phyloP scores from a whole-genome alignment of 2,329 filamentous ascomycete genomes.

The Anisogramma anomala region DNA sequence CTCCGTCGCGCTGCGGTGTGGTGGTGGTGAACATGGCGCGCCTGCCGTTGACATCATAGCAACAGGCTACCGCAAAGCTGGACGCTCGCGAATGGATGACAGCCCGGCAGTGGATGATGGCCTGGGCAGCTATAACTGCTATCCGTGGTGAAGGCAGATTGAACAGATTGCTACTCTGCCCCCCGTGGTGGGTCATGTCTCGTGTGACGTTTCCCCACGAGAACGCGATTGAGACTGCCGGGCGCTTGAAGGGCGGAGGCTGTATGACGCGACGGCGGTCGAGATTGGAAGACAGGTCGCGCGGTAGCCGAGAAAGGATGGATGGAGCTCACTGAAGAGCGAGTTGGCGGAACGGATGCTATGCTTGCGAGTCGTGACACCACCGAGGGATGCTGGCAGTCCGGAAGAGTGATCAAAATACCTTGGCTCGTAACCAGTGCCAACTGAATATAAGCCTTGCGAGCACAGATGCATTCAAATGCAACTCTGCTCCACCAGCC shows the following conservation, averaged over 20 bases:
- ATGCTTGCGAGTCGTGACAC: too few relatives aligned
- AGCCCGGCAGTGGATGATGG: not conserved
- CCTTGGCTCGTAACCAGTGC: too few relatives aligned
- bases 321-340: not conserved
- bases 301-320: not conserved
- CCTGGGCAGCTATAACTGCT: not conserved
- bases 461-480: too few relatives aligned
- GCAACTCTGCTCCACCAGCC: too few relatives aligned
- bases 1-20: not conserved
- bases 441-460: too few relatives aligned
- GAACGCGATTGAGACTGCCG: not conserved
- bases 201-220: constrained; percentile 9
- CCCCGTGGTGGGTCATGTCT: constrained; percentile 8
- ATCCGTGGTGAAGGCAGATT: not conserved
- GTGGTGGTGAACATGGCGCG: not conserved
- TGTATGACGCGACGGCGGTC: not conserved
- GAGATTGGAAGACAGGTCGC: not conserved
- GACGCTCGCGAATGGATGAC: not conserved
- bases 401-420: too few relatives aligned
- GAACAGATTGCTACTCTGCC: too few relatives aligned
- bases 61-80: not conserved
- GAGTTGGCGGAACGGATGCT: too few relatives aligned
- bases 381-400: too few relatives aligned
- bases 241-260: not conserved
- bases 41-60: not conserved